These are phyloP conservation scores for Agroathelia rolfsii DNA, from an alignment of 1,284 basidiomycete species.

Conservation along the genomic window DNA sequence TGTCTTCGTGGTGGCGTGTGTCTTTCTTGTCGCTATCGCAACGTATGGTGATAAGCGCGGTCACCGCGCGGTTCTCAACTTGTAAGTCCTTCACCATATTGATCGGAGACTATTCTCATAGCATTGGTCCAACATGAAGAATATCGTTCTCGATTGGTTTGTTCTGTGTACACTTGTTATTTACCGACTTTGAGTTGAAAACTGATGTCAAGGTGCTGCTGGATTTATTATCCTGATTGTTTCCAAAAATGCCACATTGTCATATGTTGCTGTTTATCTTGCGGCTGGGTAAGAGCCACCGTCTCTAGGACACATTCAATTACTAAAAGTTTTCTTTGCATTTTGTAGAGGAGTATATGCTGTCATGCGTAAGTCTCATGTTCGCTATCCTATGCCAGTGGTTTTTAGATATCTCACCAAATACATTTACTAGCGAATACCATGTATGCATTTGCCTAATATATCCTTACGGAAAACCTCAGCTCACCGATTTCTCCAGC, in stretches of 20 bases:
- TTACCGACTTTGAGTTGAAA: slow-evolving; percentile 15
- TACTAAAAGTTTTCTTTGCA: not conserved
- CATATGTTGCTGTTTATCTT: slow-evolving; percentile 33
- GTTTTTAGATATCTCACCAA: slow-evolving; percentile 1
- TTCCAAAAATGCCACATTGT: slow-evolving; percentile 28
- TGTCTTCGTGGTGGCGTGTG: slow-evolving; percentile 57
- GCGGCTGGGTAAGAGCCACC: slow-evolving; percentile 20
- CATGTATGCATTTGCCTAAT: slow-evolving; percentile 14
- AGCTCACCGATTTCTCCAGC: slow-evolving; percentile 9
- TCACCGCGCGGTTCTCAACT: slow-evolving; percentile 48
- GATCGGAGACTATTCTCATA: too few species aligned
- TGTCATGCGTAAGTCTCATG: slow-evolving; percentile 22
- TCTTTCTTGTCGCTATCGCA: slow-evolving; percentile 53
- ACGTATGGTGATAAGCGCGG: slow-evolving; percentile 52
- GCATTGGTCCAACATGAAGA: too few species aligned
- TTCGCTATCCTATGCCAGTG: too few species aligned
- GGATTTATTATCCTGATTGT: slow-evolving; percentile 35
- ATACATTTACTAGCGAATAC: slow-evolving; percentile 24
- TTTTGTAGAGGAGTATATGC: slow-evolving; percentile 30
- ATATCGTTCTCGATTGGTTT: slow-evolving; percentile 13
- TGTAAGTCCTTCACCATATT: slow-evolving; percentile 44
- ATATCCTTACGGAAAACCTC: not conserved
- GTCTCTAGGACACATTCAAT: not conserved
- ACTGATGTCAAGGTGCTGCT: slow-evolving; percentile 19
- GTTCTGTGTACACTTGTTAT: not conserved